phyloP scores from a whole-genome alignment of 192 early-diverging fungal genomes.

The Paraglomus occultum region DNA sequence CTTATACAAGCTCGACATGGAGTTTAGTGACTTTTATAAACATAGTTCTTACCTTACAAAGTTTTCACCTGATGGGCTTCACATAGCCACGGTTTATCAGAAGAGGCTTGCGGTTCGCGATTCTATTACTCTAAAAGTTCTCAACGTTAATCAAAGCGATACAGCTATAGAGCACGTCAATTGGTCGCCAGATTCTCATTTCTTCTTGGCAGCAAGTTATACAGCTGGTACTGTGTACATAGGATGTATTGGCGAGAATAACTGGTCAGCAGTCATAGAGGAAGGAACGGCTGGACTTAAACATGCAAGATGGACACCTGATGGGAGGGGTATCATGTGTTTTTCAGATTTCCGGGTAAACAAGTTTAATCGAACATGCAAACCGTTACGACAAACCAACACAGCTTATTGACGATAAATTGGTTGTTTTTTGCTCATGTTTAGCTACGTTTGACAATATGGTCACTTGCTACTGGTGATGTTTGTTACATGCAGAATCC shows the following conservation, averaged over 20 bases:
- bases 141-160: constrained; percentile 36
- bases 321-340: constrained; percentile 10
- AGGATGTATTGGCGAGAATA: constrained; percentile 54
- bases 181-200: constrained; percentile 68
- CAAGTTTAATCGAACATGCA: neutral
- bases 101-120: constrained; percentile 71
- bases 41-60: constrained; percentile 51
- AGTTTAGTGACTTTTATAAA: constrained; percentile 69
- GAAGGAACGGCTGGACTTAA: constrained; percentile 49
- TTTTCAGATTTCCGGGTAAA: constrained; percentile 30
- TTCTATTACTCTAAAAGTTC: constrained; percentile 58
- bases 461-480: constrained; percentile 58
- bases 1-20: constrained; percentile 38
- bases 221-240: constrained; percentile 48
- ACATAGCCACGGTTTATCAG: constrained; percentile 68
- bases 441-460: constrained; percentile 63
- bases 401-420: neutral
- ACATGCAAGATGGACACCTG: constrained; percentile 25
- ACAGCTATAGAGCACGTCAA: constrained; percentile 41
- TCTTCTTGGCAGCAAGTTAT: constrained; percentile 54
- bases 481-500: constrained; percentile 66
- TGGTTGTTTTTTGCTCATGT: neutral
- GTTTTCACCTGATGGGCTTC: constrained; percentile 62
- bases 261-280: constrained; percentile 55
- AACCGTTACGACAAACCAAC: constrained; percentile 20